Evolutionary conservation across 1,284 basidiomycete species (phyloP).

Genomic region (Austroboletus novae-zelandiae): DNA sequence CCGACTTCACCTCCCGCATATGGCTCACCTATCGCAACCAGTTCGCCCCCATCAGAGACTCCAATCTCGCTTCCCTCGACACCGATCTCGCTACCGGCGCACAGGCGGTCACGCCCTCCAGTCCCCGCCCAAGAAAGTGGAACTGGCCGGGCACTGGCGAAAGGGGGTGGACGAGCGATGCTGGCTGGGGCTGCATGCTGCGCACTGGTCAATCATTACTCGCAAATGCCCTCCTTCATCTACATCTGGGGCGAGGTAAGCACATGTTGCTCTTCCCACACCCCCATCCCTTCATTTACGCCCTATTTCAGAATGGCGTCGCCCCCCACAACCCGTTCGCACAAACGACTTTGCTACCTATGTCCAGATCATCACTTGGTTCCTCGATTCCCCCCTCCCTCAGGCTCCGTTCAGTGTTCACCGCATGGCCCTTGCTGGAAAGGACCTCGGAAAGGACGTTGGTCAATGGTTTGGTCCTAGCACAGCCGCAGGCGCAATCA

Average conservation of each 20-base stretch:
- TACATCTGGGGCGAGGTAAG: slow-evolving; percentile 86
- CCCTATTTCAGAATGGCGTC: slow-evolving; percentile 69
- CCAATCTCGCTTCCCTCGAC: slow-evolving; percentile 54
- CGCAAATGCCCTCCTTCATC: slow-evolving; percentile 82
- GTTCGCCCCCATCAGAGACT: slow-evolving; percentile 79
- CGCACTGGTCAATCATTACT: slow-evolving; percentile 92
- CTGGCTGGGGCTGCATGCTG: slow-evolving; percentile 98
- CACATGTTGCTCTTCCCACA: slow-evolving; percentile 15
- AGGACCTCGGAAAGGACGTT: slow-evolving; percentile 92
- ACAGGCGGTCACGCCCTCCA: slow-evolving; percentile 22
- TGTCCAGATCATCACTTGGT: slow-evolving; percentile 90
- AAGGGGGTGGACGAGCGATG: slow-evolving; percentile 87
- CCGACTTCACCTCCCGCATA: slow-evolving; percentile 85
- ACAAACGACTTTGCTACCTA: slow-evolving; percentile 73
- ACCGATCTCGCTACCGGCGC: slow-evolving; percentile 26
- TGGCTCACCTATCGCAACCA: slow-evolving; percentile 94
- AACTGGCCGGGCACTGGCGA: slow-evolving; percentile 55
- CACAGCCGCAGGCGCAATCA: slow-evolving; percentile 94
- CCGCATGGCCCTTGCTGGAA: slow-evolving; percentile 92
- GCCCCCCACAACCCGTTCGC: slow-evolving; percentile 58
- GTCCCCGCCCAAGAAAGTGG: slow-evolving; percentile 44
- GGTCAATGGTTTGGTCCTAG: slow-evolving; percentile 99
- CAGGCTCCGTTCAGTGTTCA: slow-evolving; percentile 95
- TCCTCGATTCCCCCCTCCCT: slow-evolving; percentile 87
- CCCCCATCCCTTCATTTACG: slow-evolving; percentile 9